Conservation (phyloP, 1,139 yeast species). For the Protomyces arabidopsidicola region DNA sequence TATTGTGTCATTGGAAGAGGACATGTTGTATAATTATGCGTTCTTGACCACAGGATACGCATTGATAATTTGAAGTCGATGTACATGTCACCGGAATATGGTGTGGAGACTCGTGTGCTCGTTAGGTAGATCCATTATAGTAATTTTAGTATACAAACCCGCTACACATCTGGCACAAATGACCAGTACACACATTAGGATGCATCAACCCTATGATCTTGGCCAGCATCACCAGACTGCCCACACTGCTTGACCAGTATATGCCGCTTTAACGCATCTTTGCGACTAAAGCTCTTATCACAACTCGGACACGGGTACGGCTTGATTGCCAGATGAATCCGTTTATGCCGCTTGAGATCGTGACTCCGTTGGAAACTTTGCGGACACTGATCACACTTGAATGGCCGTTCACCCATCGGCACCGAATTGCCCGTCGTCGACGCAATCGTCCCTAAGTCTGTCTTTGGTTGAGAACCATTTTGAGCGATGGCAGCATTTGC, state of each 20-base stretch:
- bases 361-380: conserved; percentile 34
- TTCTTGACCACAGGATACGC: too few species aligned
- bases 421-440: neutral
- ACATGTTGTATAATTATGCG: too few species aligned
- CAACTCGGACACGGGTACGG: conserved; percentile 34
- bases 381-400: conserved; percentile 33
- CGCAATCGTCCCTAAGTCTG: neutral
- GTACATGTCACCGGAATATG: neutral
- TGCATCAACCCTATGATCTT: too few species aligned
- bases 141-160: too few species aligned
- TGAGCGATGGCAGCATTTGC: neutral
- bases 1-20: too few species aligned
- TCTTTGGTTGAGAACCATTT: neutral
- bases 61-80: neutral
- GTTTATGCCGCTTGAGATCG: conserved; percentile 34
- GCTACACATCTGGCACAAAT: too few species aligned
- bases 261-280: conserved; percentile 34
- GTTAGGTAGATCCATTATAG: too few species aligned
- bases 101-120: too few species aligned
- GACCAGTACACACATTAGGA: too few species aligned
- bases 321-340: conserved; percentile 34
- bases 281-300: conserved; percentile 34
- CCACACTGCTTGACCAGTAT: conserved; percentile 34
- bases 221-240: neutral
- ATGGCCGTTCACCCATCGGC: conserved; percentile 30